These are phyloP conservation scores for Cladophialophora immunda DNA, from an alignment of 2,329 filamentous ascomycete species.

Conservation along the genomic window DNA sequence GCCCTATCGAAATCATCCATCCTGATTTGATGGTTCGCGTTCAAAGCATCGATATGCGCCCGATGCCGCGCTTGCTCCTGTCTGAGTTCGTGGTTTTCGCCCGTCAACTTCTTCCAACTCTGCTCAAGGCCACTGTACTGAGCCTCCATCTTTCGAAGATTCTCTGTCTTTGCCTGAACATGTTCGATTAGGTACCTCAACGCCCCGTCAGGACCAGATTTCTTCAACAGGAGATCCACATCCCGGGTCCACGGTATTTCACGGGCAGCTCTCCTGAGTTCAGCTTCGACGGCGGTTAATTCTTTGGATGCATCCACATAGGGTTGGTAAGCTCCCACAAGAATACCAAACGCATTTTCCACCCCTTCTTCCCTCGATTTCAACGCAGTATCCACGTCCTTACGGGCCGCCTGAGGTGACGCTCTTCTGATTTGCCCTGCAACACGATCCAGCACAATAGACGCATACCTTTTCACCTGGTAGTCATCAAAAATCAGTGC, in stretches of 20 bases:
- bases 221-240: not conserved
- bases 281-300: not conserved
- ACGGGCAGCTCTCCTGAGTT: not conserved
- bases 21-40: not conserved
- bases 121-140: not conserved
- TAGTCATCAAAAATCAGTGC: not conserved
- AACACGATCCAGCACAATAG: not conserved
- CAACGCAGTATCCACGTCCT: not conserved
- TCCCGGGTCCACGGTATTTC: not conserved
- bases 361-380: not conserved
- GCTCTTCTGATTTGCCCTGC: not conserved
- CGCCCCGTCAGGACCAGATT: not conserved
- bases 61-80: not conserved
- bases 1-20: not conserved
- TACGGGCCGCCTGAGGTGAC: not conserved
- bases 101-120: not conserved
- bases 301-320: not conserved
- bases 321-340: not conserved
- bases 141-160: not conserved
- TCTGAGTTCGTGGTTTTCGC: not conserved
- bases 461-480: not conserved
- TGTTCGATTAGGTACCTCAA: not conserved
- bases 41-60: not conserved
- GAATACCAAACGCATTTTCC: not conserved
- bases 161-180: not conserved